A percentile compares a stretch with the other conserved stretches of the same genome.
Conservation (phyloP, 805 yeast genomes). For the Candida xyloterini region DNA sequence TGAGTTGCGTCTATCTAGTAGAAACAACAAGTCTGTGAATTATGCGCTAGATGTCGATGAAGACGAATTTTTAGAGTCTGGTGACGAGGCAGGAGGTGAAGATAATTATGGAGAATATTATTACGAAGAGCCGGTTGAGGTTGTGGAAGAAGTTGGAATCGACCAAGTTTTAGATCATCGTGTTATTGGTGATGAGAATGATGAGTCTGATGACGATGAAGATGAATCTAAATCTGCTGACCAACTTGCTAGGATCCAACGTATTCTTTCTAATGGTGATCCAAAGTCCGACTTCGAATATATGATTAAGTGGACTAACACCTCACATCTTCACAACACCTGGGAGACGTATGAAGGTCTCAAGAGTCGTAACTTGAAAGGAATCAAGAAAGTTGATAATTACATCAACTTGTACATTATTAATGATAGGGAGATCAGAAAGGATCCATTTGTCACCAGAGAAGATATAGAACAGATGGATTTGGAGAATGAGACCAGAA, state of each 20-base stretch:
- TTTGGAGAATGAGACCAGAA: slow-evolving; percentile 77
- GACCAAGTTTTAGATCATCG: slow-evolving; percentile 54
- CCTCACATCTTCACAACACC: slow-evolving; percentile 90
- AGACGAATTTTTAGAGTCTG: slow-evolving; percentile 47
- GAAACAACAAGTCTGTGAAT: slow-evolving; percentile 70
- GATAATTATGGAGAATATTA: slow-evolving; percentile 28
- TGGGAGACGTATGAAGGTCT: slow-evolving; percentile 74
- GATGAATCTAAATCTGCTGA: slow-evolving; percentile 24
- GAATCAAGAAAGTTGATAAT: slow-evolving; percentile 84
- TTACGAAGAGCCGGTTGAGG: slow-evolving; percentile 23
- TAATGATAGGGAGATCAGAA: slow-evolving; percentile 69
- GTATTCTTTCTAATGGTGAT: slow-evolving; percentile 27
- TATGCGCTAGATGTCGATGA: slow-evolving; percentile 61
- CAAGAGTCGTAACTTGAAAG: slow-evolving; percentile 50
- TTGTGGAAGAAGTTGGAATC: slow-evolving; percentile 24
- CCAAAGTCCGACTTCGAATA: slow-evolving; percentile 61
- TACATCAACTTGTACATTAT: slow-evolving; percentile 77
- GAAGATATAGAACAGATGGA: slow-evolving; percentile 95
- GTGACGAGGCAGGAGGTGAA: slow-evolving; percentile 27
- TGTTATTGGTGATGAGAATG: slow-evolving; percentile 36
- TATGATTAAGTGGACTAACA: slow-evolving; percentile 79
- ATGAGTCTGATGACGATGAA: slow-evolving; percentile 29
- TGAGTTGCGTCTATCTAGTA: slow-evolving; percentile 74
- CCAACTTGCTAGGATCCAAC: slow-evolving; percentile 5
- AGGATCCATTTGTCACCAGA: slow-evolving; percentile 76